A percentile compares a stretch with the other conserved stretches of the same genome.
These are phyloP conservation scores for Rutstroemia sp. DNA, from an alignment of 2,329 filamentous ascomycete genomes.

Conservation along the genomic window DNA sequence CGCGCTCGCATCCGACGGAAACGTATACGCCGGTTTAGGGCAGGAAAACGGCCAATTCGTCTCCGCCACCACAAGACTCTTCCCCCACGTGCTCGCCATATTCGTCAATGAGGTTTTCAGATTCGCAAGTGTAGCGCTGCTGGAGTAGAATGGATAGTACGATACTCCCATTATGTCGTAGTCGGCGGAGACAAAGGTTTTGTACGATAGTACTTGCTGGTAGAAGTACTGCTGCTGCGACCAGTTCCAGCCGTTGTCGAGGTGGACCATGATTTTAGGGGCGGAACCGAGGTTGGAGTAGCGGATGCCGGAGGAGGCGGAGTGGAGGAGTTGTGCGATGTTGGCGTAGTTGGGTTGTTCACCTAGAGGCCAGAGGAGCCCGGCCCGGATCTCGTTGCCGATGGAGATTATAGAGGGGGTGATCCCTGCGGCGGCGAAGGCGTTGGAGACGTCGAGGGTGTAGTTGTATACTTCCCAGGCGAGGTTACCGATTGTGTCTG, in stretches of 20 bases:
- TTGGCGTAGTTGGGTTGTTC: conserved; percentile 47
- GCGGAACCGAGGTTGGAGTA: conserved; percentile 48
- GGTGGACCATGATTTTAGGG: conserved; percentile 66
- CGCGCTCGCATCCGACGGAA: conserved; percentile 49
- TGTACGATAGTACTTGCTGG: conserved; percentile 44
- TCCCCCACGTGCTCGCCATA: conserved; percentile 54
- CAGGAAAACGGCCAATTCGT: conserved; percentile 63
- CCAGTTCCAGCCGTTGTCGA: conserved; percentile 72
- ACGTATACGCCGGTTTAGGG: conserved; percentile 47
- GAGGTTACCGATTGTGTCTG: conserved; percentile 46
- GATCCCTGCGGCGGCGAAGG: conserved; percentile 49
- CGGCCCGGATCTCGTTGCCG: conserved; percentile 65
- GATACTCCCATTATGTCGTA: conserved; percentile 68
- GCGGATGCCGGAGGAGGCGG: conserved; percentile 56
- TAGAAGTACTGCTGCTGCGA: conserved; percentile 54
- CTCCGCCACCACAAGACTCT: conserved; percentile 62
- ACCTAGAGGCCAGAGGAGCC: conserved; percentile 61
- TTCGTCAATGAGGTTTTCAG: conserved; percentile 49
- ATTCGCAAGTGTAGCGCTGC: conserved; percentile 48
- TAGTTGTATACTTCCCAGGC: conserved; percentile 61
- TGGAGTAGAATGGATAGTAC: conserved; percentile 66
- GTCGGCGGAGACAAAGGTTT: conserved; percentile 43
- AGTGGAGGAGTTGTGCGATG: conserved; percentile 56
- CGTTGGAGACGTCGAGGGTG: conserved; percentile 53
- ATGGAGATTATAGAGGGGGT: conserved; percentile 57